phyloP scores from a whole-genome alignment of 768 basidiomycete genomes.

The Rickenella mellea region DNA sequence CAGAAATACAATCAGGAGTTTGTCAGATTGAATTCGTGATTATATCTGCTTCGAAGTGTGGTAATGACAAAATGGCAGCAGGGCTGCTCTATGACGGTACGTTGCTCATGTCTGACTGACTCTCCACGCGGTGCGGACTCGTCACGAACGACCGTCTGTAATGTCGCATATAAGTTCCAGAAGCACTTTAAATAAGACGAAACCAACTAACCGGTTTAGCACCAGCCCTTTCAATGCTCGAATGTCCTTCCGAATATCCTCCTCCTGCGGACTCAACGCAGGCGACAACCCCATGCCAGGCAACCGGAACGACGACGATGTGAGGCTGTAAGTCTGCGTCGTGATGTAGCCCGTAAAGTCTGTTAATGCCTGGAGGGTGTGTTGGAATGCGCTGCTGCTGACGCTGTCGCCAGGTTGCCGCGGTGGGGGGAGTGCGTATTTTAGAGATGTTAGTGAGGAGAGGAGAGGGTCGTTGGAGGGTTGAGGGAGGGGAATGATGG shows the following conservation, averaged over 20 bases:
- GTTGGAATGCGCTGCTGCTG: constrained; percentile 34
- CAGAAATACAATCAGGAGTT: too few relatives aligned
- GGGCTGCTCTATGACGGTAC: too few relatives aligned
- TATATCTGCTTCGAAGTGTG: too few relatives aligned
- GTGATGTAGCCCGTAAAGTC: constrained; percentile 77
- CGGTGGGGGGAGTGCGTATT: constrained; percentile 5
- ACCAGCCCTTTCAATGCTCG: constrained; percentile 72
- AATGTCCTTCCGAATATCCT: constrained; percentile 67
- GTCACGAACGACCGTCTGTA: constrained; percentile 22
- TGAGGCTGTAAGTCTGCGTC: constrained; percentile 54
- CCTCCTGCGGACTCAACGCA: constrained; percentile 33
- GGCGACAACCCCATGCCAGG: constrained; percentile 21
- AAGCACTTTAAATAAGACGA: neutral
- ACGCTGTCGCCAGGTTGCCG: neutral
- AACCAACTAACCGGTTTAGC: constrained; percentile 51
- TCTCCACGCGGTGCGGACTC: too few relatives aligned
- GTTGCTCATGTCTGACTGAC: too few relatives aligned
- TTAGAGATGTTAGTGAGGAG: constrained; percentile 11
- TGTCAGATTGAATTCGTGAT: too few relatives aligned
- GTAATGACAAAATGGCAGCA: too few relatives aligned
- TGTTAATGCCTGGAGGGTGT: constrained; percentile 54
- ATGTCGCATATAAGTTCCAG: neutral
- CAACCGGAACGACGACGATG: constrained; percentile 9
- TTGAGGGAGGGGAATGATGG: constrained; percentile 16
- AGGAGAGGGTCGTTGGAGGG: constrained; percentile 15